phyloP scores from a whole-genome alignment of 257 asterid genomes.

The Parsonsia alboflavescens region DNA sequence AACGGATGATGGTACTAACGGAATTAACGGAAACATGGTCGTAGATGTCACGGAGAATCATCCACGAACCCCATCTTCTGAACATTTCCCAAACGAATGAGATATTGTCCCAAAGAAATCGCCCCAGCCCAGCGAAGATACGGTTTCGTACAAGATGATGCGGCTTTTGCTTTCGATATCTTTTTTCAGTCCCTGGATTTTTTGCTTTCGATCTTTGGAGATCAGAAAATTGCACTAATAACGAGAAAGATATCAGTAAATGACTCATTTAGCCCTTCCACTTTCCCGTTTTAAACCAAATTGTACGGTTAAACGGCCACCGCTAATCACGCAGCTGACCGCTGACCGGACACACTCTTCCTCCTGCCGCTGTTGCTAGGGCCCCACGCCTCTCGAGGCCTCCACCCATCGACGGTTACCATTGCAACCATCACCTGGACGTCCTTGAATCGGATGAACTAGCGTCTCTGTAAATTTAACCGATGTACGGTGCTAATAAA shows the following conservation, averaged over 20 bases:
- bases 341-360: background rate
- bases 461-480: background rate
- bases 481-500: background rate
- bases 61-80: background rate
- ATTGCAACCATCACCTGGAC: slow-evolving; percentile 5
- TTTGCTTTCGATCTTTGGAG: too few species aligned
- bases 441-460: background rate
- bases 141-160: background rate
- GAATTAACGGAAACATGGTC: background rate
- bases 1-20: background rate
- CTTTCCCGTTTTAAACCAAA: background rate
- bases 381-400: background rate
- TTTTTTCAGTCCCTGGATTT: too few species aligned
- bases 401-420: slow-evolving; percentile 10
- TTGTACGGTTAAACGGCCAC: background rate
- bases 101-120: background rate
- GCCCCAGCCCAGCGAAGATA: background rate
- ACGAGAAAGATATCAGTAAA: background rate
- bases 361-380: background rate
- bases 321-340: background rate
- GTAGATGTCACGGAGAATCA: background rate
- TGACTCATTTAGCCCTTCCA: background rate
- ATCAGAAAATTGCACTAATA: background rate
- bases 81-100: background rate
- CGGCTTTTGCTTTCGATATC: background rate